These are phyloP conservation scores for Fraxinus paxiana DNA, from an alignment of 305 asterid species.

Conservation along the genomic window DNA sequence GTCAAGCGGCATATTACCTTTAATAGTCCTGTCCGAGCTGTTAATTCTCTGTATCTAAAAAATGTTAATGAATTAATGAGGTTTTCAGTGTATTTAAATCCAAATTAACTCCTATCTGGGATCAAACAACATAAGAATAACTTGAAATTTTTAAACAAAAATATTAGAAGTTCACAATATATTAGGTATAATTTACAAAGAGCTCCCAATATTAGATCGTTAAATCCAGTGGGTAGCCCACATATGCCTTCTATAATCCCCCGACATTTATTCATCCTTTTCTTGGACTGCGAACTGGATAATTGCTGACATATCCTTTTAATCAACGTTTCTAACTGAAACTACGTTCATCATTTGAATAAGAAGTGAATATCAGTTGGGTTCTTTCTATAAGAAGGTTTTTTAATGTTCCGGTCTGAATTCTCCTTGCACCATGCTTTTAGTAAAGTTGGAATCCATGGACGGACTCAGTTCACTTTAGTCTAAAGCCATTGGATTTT, in stretches of 20 bases:
- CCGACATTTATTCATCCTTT: not conserved
- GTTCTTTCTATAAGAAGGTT: not conserved
- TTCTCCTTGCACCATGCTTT: not conserved
- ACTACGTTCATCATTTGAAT: not conserved
- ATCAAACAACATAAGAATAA: not conserved
- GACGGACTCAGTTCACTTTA: not conserved
- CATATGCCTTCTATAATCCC: not conserved
- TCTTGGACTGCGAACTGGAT: not conserved
- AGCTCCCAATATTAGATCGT: not conserved
- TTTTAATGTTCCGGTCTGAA: not conserved
- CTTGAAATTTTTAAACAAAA: not conserved
- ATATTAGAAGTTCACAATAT: not conserved
- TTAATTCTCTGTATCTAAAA: not conserved
- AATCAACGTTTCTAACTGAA: not conserved
- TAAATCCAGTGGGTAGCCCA: not conserved
- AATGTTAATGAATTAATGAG: not conserved
- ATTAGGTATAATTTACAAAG: not conserved
- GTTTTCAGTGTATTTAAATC: not conserved
- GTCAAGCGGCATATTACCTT: not conserved
- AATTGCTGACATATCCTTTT: not conserved
- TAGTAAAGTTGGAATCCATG: not conserved
- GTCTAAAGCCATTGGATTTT: not conserved
- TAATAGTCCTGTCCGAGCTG: not conserved
- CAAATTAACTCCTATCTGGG: not conserved
- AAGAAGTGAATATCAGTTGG: not conserved